Percentiles rank a stretch among this genome's conserved stretches.
Evolutionary conservation across 148 eudicot genomes (phyloP).

Genomic region (Rhododendron kiyosumense): DNA sequence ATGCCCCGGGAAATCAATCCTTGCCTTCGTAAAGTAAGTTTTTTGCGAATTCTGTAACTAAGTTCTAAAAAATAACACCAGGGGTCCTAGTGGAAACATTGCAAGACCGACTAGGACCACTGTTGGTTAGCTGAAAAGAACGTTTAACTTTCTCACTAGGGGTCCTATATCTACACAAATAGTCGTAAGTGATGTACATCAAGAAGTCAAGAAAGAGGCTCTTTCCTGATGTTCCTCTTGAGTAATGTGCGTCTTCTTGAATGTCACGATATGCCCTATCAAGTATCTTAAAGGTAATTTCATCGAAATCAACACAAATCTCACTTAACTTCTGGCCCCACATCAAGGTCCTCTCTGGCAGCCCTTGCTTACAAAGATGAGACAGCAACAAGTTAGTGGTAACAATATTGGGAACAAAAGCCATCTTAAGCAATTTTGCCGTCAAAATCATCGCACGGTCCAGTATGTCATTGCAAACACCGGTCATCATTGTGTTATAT

Average conservation of each 20-base stretch:
- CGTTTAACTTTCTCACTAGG: constrained; percentile 5
- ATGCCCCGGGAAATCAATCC: neutral
- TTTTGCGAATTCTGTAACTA: neutral
- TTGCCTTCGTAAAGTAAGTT: neutral
- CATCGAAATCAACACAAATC: constrained; percentile 56
- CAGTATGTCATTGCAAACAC: constrained; percentile 64
- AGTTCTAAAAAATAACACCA: neutral
- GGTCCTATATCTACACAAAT: constrained; percentile 36
- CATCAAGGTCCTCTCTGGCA: constrained; percentile 64
- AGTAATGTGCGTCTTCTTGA: constrained; percentile 32
- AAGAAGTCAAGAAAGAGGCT: constrained; percentile 78
- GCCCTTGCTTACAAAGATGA: constrained; percentile 77
- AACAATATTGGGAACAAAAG: constrained; percentile 73
- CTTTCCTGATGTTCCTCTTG: constrained; percentile 45
- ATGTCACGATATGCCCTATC: constrained; percentile 53
- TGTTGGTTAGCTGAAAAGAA: constrained; percentile 12
- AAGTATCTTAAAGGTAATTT: constrained; percentile 58
- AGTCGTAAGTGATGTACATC: constrained; percentile 77
- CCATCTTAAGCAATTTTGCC: constrained; percentile 84
- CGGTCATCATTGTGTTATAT: constrained; percentile 82
- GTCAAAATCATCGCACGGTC: constrained; percentile 75
- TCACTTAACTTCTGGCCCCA: constrained; percentile 74
- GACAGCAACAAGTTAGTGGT: constrained; percentile 75
- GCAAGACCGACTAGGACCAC: constrained; percentile 5
- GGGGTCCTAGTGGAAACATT: neutral